phyloP scores from a whole-genome alignment of 2,329 filamentous ascomycete genomes.

The Aspergillus fumigatus region DNA sequence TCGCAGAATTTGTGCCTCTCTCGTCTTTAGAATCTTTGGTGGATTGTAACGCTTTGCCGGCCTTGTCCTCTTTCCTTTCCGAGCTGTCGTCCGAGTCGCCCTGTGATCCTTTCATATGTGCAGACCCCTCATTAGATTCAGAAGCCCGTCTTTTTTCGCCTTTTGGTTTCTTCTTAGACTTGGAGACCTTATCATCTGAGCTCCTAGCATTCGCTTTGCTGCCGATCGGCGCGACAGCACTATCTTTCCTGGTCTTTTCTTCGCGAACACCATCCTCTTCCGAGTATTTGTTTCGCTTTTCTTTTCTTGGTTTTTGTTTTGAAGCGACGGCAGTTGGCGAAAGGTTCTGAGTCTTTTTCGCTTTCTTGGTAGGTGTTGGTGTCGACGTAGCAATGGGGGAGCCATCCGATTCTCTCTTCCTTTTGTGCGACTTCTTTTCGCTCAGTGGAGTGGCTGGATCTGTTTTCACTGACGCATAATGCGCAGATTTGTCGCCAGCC shows the following conservation, averaged over 20 bases:
- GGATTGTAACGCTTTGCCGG: constrained; percentile 1
- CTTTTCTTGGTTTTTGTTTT: constrained; percentile 28
- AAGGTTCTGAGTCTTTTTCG: constrained; percentile 23
- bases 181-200: constrained; percentile 14
- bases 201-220: constrained; percentile 23
- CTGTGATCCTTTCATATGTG: constrained; percentile 21
- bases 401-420: constrained; percentile 31
- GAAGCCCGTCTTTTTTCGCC: constrained; percentile 33
- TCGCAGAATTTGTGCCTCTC: constrained; percentile 14
- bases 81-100: constrained; percentile 11
- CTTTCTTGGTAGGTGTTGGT: constrained; percentile 37
- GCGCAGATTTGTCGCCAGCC: constrained; percentile 44
- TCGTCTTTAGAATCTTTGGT: constrained; percentile 19
- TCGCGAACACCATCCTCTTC: constrained; percentile 31
- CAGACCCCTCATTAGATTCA: constrained; percentile 13
- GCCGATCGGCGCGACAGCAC: constrained; percentile 24
- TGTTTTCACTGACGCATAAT: constrained; percentile 41
- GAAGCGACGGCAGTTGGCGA: constrained; percentile 15
- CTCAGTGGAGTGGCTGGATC: constrained; percentile 14
- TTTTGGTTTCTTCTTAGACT: constrained; percentile 32
- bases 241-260: constrained; percentile 22
- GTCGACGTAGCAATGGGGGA: constrained; percentile 19
- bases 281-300: constrained; percentile 17
- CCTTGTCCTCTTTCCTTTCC: constrained; percentile 11
- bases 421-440: constrained; percentile 26